Evolutionary conservation across 495 filamentous ascomycete genomes (phyloP).

Genomic region (Penicillium soppii): DNA sequence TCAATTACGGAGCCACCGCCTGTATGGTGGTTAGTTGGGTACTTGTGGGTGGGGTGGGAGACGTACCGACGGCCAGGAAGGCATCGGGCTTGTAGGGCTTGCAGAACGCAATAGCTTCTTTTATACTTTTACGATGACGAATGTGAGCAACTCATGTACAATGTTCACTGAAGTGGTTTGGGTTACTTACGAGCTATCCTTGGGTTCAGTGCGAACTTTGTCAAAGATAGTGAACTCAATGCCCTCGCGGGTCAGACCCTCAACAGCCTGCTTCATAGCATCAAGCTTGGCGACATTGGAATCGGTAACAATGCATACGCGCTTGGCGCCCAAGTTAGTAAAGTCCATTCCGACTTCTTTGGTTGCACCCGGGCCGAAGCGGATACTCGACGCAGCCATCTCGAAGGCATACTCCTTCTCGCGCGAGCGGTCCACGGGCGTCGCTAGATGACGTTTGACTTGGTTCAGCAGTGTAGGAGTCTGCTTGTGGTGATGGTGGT

Average conservation of each 20-base stretch:
- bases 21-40: constrained; percentile 11
- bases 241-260: constrained; percentile 72
- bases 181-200: constrained; percentile 78
- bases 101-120: constrained; percentile 81
- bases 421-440: constrained; percentile 65
- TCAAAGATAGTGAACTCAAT: constrained; percentile 80
- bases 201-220: constrained; percentile 79
- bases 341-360: constrained; percentile 99
- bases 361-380: constrained; percentile 91
- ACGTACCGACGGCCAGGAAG: constrained; percentile 82
- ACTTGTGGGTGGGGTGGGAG: not conserved
- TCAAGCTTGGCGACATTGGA: constrained; percentile 70
- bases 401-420: constrained; percentile 98
- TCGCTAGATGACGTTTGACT: constrained; percentile 64
- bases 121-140: constrained; percentile 53
- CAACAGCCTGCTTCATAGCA: constrained; percentile 80
- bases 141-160: not conserved
- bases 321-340: constrained; percentile 80
- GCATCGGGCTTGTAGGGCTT: constrained; percentile 80
- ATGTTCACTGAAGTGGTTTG: not conserved
- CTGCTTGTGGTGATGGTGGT: constrained; percentile 62
- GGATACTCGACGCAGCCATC: constrained; percentile 90
- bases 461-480: constrained; percentile 50
- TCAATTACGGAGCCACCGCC: constrained; percentile 83
- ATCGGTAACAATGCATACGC: constrained; percentile 91